Evolutionary conservation across 2,329 filamentous ascomycete genomes (phyloP), one percentile per base, ranked within the genome.

Genomic region (Paramyrothecium roridum): DNA sequence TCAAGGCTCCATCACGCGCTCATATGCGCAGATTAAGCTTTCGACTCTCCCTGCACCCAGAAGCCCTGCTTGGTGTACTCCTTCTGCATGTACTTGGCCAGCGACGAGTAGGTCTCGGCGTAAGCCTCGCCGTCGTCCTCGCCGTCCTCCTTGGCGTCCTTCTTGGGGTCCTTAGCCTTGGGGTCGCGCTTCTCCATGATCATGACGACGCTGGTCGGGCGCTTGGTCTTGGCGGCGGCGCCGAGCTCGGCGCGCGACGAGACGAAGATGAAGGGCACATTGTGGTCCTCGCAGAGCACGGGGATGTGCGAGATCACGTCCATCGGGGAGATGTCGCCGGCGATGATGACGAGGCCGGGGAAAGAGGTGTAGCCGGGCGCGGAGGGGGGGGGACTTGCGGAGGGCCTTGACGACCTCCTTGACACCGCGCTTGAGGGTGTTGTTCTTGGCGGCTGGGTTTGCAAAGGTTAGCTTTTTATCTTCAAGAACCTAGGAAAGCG

Each of bases 401-500:
- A 99, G 90, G 34, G 93, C 89, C 80, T 99, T 99, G 79, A 98
- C 93, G 70, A 96, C 93, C 79, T 99, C 95, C 78, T 99, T 99
- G 63, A 99, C 95, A 70, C 95, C 95, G 70, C 95, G 93, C 80
- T 96, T 96, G 70, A 99, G 89, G 57, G 91, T 90, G 79, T 96
- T 96, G 78, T 91, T 86, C 78, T 96, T 96, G 67, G 95, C 93
- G 65, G 93, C 95, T 98, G 74, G 56, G 17, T 50, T 30, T 22
- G 43, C 47, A 50, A 61, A 56, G 46, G 52, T 65, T 59, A 60
- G 64, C 50, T 30, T n/a, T 50, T n/a, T 52, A 33, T 17, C 6
- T 8, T 8, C 4, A 16, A 43, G 6, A 19, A 43, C 7, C 4
- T 16, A 43, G 13, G 37, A 13, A 19, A 43, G 45, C 17, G n/a